phyloP scores from a whole-genome alignment of 1,284 basidiomycete genomes.

The Kalmanozyma brasiliensis region DNA sequence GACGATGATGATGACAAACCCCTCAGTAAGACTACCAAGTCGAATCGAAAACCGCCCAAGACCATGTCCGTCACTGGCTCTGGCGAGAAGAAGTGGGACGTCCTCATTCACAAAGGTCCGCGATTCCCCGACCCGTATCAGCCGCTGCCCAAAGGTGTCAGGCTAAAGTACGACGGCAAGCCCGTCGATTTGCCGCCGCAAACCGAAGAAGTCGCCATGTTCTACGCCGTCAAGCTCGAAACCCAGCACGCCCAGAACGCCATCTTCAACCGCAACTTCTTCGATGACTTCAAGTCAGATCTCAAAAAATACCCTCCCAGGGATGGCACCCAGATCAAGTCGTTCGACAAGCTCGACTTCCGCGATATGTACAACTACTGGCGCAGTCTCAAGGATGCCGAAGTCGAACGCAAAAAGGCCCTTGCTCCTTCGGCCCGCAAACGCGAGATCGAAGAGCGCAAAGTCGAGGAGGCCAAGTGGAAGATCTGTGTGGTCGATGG shows the following conservation, averaged over 20 bases:
- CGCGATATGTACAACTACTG: slow-evolving; percentile 92
- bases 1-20: slow-evolving; percentile 72
- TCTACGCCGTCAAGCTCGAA: slow-evolving; percentile 92
- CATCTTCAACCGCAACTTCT: slow-evolving; percentile 95
- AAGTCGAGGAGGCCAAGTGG: slow-evolving; percentile 88
- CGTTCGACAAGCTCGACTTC: slow-evolving; percentile 89
- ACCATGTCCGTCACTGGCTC: slow-evolving; percentile 52
- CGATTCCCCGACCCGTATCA: slow-evolving; percentile 95
- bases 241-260: slow-evolving; percentile 90
- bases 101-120: slow-evolving; percentile 91
- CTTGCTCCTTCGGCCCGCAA: slow-evolving; percentile 72
- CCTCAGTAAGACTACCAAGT: slow-evolving; percentile 38
- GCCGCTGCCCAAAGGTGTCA: slow-evolving; percentile 82
- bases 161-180: slow-evolving; percentile 94
- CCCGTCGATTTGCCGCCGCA: slow-evolving; percentile 81
- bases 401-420: slow-evolving; percentile 91
- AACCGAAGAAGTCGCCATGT: slow-evolving; percentile 95
- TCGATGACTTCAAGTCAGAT: slow-evolving; percentile 84
- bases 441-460: slow-evolving; percentile 81
- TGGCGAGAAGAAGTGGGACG: slow-evolving; percentile 79
- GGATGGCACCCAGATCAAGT: slow-evolving; percentile 80
- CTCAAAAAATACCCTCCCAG: slow-evolving; percentile 82
- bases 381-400: slow-evolving; percentile 73
- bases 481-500: slow-evolving; percentile 88
- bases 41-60: slow-evolving; percentile 39